A percentile compares a stretch with the other conserved stretches of the same genome.
Conservation (phyloP, 371 early-diverging fungal genomes). For the Blakeslea trispora region DNA sequence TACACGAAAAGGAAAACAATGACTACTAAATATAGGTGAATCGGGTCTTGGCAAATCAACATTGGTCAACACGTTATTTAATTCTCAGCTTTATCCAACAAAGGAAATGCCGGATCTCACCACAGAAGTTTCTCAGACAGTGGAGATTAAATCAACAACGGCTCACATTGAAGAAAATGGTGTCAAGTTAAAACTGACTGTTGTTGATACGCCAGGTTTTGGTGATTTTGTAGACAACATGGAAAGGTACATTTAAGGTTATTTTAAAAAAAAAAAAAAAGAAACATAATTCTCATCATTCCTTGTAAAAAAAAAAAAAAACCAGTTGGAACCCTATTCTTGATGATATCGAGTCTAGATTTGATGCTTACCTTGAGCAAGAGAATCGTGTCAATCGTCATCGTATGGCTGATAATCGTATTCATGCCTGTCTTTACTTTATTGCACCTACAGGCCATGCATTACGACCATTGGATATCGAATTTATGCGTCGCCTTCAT, state of each 20-base stretch:
- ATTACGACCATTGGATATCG: slow-evolving; percentile 91
- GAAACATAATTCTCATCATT: not conserved
- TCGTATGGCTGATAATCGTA: slow-evolving; percentile 85
- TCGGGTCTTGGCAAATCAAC: slow-evolving; percentile 99
- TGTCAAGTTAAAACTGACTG: slow-evolving; percentile 89
- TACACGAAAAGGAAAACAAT: too few species aligned
- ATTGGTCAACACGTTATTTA: slow-evolving; percentile 97
- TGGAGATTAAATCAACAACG: slow-evolving; percentile 88
- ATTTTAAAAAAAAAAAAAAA: too few species aligned
- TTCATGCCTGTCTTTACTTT: slow-evolving; percentile 98
- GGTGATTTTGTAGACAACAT: slow-evolving; percentile 95
- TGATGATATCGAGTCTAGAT: slow-evolving; percentile 93
- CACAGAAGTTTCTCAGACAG: slow-evolving; percentile 84
- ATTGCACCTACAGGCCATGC: slow-evolving; percentile 95
- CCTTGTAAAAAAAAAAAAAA: too few species aligned
- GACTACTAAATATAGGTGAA: slow-evolving; percentile 75
- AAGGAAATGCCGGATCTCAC: slow-evolving; percentile 78
- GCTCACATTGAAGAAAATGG: slow-evolving; percentile 85
- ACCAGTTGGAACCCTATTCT: slow-evolving; percentile 92
- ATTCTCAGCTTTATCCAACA: slow-evolving; percentile 55
- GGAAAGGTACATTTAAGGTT: slow-evolving; percentile 67
- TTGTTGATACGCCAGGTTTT: slow-evolving; percentile 93
- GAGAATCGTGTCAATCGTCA: slow-evolving; percentile 88
- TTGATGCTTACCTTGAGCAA: slow-evolving; percentile 92
- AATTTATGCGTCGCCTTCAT: slow-evolving; percentile 93